Base-by-base conservation (phyloP, 306 rosid genomes). In the Neltuma alba region DNA sequence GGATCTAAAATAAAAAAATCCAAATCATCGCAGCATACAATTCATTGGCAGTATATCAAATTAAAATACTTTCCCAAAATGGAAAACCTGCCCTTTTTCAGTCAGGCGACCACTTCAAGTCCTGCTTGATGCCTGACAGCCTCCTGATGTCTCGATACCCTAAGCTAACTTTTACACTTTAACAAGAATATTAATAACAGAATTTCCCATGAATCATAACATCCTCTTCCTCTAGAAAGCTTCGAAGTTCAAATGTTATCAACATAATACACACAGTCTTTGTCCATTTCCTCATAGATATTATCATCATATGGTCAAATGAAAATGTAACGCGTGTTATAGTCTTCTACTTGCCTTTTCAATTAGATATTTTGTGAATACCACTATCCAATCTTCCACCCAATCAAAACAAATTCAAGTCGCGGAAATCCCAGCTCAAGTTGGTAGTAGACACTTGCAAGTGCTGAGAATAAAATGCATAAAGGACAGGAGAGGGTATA, bases 101-200 rank as follows among this genome's bases (percentile, higher is more conserved):
- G 21, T 23, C 34, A 27, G 23, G 42, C 8, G 9, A 47, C 55
- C 27, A 52, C 58, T 47, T 47, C 30, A 71, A n/a, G 11, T 48
- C 44, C 76, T 16, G 18, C 1, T 9, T 28, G 5, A 61, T 31
- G 41, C 76, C 76, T 33, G 30, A 41, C 30, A 20, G n/a, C 31
- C 42, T 25, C 36, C 38, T 4, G 10, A 21, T 34, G n/a, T 48
- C 62, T 48, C 25, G 7, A 18, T 10, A 31, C 28, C 13, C 4
- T 44, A 70, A 16, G 58, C 75, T 34, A 42, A 27, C 58, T 44
- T 28, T 41, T 14, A 9, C 38, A n/a, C 37, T 30, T 21, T 70
- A 70, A 70, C 42, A 47, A 48, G 27, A 54, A 31, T 16, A 71
- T 48, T 47, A 27, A 71, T 71, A 71, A 64, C 28, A 64, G 45